Evolutionary conservation across 2,329 filamentous ascomycete genomes (phyloP).

Genomic region (Magnaporthiopsis incrustans): DNA sequence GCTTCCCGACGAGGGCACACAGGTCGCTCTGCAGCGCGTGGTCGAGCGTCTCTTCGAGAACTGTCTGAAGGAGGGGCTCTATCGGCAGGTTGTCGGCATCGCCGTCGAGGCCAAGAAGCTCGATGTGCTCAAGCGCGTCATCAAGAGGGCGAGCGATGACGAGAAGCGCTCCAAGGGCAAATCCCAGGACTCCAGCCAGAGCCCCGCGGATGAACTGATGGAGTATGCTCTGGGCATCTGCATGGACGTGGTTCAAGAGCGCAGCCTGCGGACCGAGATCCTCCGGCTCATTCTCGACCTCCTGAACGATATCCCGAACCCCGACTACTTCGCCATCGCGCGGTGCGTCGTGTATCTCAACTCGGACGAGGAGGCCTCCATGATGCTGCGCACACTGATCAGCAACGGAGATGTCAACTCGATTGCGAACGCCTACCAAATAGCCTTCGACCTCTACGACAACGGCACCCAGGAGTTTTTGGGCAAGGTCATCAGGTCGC

Average conservation of each 20-base stretch:
- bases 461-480: constrained; percentile 98
- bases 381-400: constrained; percentile 75
- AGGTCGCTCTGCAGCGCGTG: constrained; percentile 71
- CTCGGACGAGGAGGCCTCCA: constrained; percentile 82
- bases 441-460: constrained; percentile 96
- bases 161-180: constrained; percentile 65
- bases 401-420: constrained; percentile 70
- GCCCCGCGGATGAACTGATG: constrained; percentile 83
- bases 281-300: constrained; percentile 87
- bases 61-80: constrained; percentile 78
- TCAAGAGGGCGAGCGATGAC: constrained; percentile 81
- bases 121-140: constrained; percentile 76
- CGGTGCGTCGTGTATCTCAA: constrained; percentile 96
- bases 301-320: constrained; percentile 84
- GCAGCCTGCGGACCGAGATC: constrained; percentile 75
- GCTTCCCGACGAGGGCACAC: constrained; percentile 60
- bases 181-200: constrained; percentile 38
- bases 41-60: constrained; percentile 87
- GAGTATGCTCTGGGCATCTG: constrained; percentile 94
- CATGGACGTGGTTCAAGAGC: constrained; percentile 96
- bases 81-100: constrained; percentile 93
- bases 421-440: constrained; percentile 86
- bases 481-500: constrained; percentile 74
- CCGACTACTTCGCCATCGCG: constrained; percentile 96
- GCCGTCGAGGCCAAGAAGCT: constrained; percentile 91